A percentile compares a stretch with the other conserved stretches of the same genome.
Conservation (phyloP, 768 basidiomycete genomes). For the Lentinula aciculospora region DNA sequence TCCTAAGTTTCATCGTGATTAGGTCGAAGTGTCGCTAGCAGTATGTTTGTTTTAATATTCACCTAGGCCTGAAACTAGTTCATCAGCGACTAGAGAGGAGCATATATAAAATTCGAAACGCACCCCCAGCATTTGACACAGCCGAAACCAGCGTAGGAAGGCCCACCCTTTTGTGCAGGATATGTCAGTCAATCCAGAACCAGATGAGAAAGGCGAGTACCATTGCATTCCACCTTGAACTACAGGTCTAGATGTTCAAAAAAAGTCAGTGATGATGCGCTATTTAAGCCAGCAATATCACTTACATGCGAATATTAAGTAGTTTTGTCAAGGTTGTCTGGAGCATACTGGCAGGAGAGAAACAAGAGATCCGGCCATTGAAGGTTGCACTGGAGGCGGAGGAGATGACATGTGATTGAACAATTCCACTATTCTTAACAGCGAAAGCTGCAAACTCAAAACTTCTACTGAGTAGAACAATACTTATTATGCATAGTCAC, state of each 20-base stretch:
- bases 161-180: constrained; percentile 66
- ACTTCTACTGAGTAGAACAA: too few species aligned
- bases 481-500: too few species aligned
- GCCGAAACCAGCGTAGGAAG: constrained; percentile 69
- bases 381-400: not conserved
- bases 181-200: not conserved
- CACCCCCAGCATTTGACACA: constrained; percentile 77
- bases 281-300: not conserved
- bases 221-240: constrained; percentile 93
- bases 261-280: not conserved
- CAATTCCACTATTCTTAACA: not conserved
- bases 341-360: constrained; percentile 27
- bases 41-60: too few species aligned
- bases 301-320: constrained; percentile 59
- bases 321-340: constrained; percentile 59
- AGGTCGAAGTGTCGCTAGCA: not conserved
- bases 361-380: not conserved
- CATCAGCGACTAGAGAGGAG: not conserved
- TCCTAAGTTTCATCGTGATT: constrained; percentile 33
- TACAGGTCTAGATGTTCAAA: constrained; percentile 56
- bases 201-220: constrained; percentile 27
- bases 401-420: not conserved
- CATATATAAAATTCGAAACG: constrained; percentile 39
- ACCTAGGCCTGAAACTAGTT: not conserved
- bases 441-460: too few species aligned